Percentiles rank a stretch among this genome's conserved stretches.
Conservation (phyloP, 148 eudicot species). For the Heliamphora exappendiculata region DNA sequence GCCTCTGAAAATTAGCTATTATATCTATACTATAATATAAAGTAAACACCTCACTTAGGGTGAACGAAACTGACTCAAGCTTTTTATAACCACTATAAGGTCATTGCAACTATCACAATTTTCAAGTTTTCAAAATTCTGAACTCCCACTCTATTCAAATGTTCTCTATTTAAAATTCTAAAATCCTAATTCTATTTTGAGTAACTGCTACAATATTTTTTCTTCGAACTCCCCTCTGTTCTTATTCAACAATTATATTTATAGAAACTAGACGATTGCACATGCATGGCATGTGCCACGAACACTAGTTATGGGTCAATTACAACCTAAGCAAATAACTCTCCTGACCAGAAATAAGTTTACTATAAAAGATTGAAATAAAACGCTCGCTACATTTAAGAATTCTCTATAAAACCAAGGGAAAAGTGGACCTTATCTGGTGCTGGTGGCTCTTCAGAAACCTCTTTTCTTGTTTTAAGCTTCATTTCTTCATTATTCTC, state of each 20-base stretch:
- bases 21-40: too few relatives aligned
- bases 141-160: too few relatives aligned
- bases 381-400: background rate
- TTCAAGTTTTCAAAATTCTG: too few relatives aligned
- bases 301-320: background rate
- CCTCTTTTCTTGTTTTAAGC: slow-evolving; percentile 59
- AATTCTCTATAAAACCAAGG: background rate
- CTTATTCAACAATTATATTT: too few relatives aligned
- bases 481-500: slow-evolving; percentile 66
- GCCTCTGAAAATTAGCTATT: background rate
- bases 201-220: too few relatives aligned
- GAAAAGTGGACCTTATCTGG: slow-evolving; percentile 62
- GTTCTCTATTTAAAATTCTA: too few relatives aligned
- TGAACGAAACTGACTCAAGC: too few relatives aligned
- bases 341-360: background rate
- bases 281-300: background rate
- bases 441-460: slow-evolving; percentile 41
- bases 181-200: too few relatives aligned
- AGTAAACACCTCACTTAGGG: too few relatives aligned
- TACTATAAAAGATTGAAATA: background rate
- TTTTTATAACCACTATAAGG: too few relatives aligned
- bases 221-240: too few relatives aligned
- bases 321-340: background rate
- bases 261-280: background rate
- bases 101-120: too few relatives aligned